Evolutionary conservation across 305 asterid genomes (phyloP), one percentile per base, ranked within the genome.

Genomic region (Solanum chacoense): DNA sequence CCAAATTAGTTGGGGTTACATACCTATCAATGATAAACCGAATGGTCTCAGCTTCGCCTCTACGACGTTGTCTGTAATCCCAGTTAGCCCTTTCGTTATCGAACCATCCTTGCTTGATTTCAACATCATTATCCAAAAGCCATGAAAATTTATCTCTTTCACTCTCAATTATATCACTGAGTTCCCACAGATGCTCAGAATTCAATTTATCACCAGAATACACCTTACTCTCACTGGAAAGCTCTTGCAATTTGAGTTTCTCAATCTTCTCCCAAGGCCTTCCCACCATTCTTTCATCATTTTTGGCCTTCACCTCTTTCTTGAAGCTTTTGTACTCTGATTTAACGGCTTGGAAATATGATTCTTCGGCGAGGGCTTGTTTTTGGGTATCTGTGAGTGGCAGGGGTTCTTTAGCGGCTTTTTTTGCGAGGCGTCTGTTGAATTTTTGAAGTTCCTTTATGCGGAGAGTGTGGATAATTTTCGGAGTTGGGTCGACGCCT

Each of bases 211-310:
- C 94, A 22, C 96, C 95, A 37, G 73, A 88, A 88, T 92, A 92
- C 90, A 92, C 96, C 71, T 26, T 71, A 40, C 85, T 92, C 86
- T 91, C 95, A 69, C 92, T 91, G 6, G 94, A 91, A 14, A 95
- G 91, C 90, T 95, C 97, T 80, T 94, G 90, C 93, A 95, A 90
- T 67, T 92, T 92, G 88, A 94, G 91, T 94, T 88, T 93, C 91
- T 94, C 98, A 89, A 93, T 84, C 38, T 95, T 89, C 92, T 97
- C 99, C 99, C 99, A 96, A 40, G 99, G 99, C 92, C 88, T 91
- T 37, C 99, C 99, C 89, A 94, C 93, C 90, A 95, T 89, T 87
- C 92, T 93, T 90, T 77, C 89, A 72, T 24, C 92, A 75, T 84
- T 84, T 4, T 37, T 90, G 35, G 85, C 81, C 42, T 85, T 85